Evolutionary conservation across 768 basidiomycete genomes (phyloP), one percentile per base, ranked within the genome.

Genomic region (Amanita fuliginea): DNA sequence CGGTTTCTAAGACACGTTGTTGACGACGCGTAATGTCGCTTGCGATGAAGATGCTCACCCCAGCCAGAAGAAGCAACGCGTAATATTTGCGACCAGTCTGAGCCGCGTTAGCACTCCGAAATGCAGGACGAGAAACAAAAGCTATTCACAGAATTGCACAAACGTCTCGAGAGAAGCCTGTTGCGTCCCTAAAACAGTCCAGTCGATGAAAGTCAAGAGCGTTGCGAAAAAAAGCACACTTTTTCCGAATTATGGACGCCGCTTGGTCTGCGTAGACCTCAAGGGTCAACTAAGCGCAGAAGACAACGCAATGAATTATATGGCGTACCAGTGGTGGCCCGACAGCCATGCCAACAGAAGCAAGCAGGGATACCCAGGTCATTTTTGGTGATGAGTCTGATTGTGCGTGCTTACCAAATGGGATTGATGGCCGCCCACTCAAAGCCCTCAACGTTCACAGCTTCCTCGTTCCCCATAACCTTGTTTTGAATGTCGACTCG

Each of bases 41-140:
- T 5, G 10, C 30, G 10, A 36, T 16, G 3, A 10, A 24, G 40
- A 42, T 54, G 18, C 66, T 24, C 54, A 75, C 72, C 89, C 89
- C 32, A 92, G 67, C 89, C 89, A 92, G 67, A 91, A 92, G 71
- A 90, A 92, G 63, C 89, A 92, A 59, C 89, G 75, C 21, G 84
- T 83, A 47, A 91, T 88, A 63, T 92, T 92, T 44, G 88, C 86
- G 52, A 86, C 71, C 28, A 90, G 70, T 56, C 86, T 88, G 54
- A 16, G 47, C 26, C 57, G 46, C 36, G 22, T 7, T 30, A 41
- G 28, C 26, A n/a, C 32, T n/a, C n/a, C 3, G 9, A 33, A 8
- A 43, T 19, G 21, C 19, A 19, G 32, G 36, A 37, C 46, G 51
- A 49, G 16, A 19, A 39, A 34, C 32, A 41, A 41, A 54, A 34